Base-by-base conservation (phyloP, 2,329 filamentous ascomycete genomes). In the Cryphonectria naterciae region DNA sequence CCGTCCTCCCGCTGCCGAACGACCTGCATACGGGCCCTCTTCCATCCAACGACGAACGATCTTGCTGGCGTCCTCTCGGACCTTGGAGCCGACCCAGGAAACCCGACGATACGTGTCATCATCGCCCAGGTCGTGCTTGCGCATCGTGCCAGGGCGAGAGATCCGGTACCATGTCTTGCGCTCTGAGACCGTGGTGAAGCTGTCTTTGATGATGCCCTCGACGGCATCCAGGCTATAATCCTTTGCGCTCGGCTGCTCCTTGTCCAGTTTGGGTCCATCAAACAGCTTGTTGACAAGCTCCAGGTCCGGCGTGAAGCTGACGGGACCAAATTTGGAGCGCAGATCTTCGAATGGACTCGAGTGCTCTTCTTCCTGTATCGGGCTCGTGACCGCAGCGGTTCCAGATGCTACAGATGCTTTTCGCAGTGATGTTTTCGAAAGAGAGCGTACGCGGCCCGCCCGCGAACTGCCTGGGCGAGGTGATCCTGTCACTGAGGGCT, bases 41-140 rank as follows among this genome's bases (percentile, higher is more conserved):
- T 90, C 87, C 84, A 91, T 89, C 90, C 90, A 92, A 37, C 88
- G 84, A 37, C 86, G 83, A 25, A 92, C 89, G 56, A 88, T 88
- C 70, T 85, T 84, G 71, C 89, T 83, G 1, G 85, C 87, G 11
- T 88, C 84, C 17, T 79, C 78, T 35, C 87, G 87, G 1, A 89
- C 79, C 8, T 83, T 79, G 0, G 89, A 91, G n/a, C 82, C 79
- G 4, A 76, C 73, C 89, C 90, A 92, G 2, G 82, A 80, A n/a
- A 90, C 83, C 11, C 86, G 84, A 25, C 86, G 81, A 76, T 91
- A 92, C 73, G 85, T 86, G 11, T 89, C 87, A 65, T 89, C 87
- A 62, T 89, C 85, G 58, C 86, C 88, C 3, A 80, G 79, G 68
- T 89, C 83, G 74, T 91, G 85, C 71, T 86, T 86, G 7, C 88